These are phyloP conservation scores for Tympanopsis confertula DNA, from an alignment of 2,329 filamentous ascomycete genomes.

Conservation along the genomic window DNA sequence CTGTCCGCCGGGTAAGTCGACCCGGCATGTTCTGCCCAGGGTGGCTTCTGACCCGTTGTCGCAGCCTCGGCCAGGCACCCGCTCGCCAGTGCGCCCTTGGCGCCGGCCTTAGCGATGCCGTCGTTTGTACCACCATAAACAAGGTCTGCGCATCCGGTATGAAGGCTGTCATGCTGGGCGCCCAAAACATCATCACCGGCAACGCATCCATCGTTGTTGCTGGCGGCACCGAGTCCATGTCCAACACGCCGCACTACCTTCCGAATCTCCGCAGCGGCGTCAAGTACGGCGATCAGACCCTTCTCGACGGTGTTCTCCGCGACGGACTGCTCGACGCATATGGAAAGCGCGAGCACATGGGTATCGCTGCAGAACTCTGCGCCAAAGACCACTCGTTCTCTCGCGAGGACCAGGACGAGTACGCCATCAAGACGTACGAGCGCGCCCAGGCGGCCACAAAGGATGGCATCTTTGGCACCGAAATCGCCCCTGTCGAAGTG, in stretches of 20 bases:
- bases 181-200: constrained; percentile 94
- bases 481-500: constrained; percentile 85
- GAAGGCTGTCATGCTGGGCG: constrained; percentile 88
- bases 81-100: constrained; percentile 86
- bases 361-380: constrained; percentile 83
- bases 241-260: constrained; percentile 92
- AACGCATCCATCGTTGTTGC: constrained; percentile 87
- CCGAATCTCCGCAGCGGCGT: constrained; percentile 73
- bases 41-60: not conserved
- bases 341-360: constrained; percentile 90
- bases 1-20: constrained; percentile 74
- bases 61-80: constrained; percentile 85
- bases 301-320: constrained; percentile 85
- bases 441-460: constrained; percentile 80
- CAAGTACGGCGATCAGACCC: constrained; percentile 84
- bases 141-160: constrained; percentile 95
- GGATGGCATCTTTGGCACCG: constrained; percentile 66
- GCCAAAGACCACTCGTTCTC: constrained; percentile 70
- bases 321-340: constrained; percentile 92
- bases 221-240: constrained; percentile 96
- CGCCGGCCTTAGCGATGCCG: constrained; percentile 70
- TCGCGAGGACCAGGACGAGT: constrained; percentile 83
- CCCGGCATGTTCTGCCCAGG: constrained; percentile 1
- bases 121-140: constrained; percentile 88
- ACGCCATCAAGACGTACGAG: constrained; percentile 90